Base-by-base conservation (phyloP, 2,329 filamentous ascomycete genomes). In the Fusarium sp. region DNA sequence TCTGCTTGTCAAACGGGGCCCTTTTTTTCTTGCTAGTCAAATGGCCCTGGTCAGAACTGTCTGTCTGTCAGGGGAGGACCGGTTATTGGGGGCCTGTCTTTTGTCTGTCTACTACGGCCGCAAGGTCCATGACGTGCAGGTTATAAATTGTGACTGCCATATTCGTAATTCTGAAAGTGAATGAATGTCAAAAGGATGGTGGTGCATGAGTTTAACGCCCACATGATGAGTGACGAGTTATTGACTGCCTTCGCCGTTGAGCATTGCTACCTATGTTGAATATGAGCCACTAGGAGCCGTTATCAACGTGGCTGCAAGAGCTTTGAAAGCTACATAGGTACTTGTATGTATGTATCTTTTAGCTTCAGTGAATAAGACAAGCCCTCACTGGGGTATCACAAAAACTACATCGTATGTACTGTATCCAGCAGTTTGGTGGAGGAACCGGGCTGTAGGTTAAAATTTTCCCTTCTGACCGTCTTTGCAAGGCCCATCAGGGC, bases 281-380 rank as follows among this genome's bases (percentile, higher is more conserved):
- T 20, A 30, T 62, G 47, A 54, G 45, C 67, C 67, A 70, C 62
- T 60, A 57, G 47, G 40, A 49, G 51, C 55, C 57, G 67, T 67
- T 70, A 47, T 42, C 57, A 70, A 69, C 67, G 67, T 70, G 67
- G 67, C 63, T 65, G 34, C 44, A 46, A 57, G 36, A 38, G 36
- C 41, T 36, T 18, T 45, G 13, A 45, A n/a, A 20, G n/a, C 42
- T 47, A 23, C 23, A 23, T 23, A 23, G 23, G 23, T 23, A 50
- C 33, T n/a, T 51, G n/a, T 40, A 28, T n/a, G 26, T 45, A 50
- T n/a, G 34, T 18, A 37, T 20, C 41, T 16, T 46, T 31, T 62
- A 62, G 47, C 31, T 44, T 57, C 36, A 42, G 46, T 41, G 18
- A 53, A 45, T 45, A 46, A 57, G 50, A 37, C 42, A 70, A 63